Conservation (phyloP, 345 rosid species). For the Citrus maxima region DNA sequence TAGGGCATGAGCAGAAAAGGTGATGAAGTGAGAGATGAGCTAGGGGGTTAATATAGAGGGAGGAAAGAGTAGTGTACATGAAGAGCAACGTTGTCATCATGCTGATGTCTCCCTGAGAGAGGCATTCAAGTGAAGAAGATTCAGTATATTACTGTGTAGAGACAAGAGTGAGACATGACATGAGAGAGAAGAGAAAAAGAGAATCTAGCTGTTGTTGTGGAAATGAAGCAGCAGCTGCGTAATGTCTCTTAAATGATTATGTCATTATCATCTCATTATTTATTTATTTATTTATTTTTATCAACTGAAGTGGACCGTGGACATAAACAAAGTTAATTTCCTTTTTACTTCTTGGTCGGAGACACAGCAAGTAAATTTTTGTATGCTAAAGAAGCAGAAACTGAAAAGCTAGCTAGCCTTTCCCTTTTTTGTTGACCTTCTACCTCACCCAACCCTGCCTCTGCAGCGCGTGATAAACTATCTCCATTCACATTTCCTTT, state of each 20-base stretch:
- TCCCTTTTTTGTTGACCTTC: background rate
- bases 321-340: background rate
- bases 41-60: slow-evolving; percentile 17
- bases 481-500: background rate
- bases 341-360: background rate
- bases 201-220: background rate
- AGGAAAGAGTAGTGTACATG: slow-evolving; percentile 9
- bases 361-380: slow-evolving; percentile 1
- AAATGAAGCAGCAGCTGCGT: background rate
- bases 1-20: too few relatives aligned
- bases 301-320: slow-evolving; percentile 23
- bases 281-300: background rate
- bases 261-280: slow-evolving; percentile 37
- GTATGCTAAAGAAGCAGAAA: background rate
- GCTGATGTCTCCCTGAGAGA: slow-evolving; percentile 45
- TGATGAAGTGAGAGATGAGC: background rate
- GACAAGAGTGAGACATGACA: slow-evolving; percentile 4
- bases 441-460: slow-evolving; percentile 5
- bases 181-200: slow-evolving; percentile 1
- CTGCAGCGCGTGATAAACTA: slow-evolving; percentile 5
- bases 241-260: slow-evolving; percentile 31
- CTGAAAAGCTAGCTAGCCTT: background rate
- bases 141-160: slow-evolving; percentile 16
- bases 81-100: slow-evolving; percentile 28
- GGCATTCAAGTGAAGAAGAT: slow-evolving; percentile 39